These are phyloP conservation scores for Wickerhamiella galacta DNA, from an alignment of 805 yeast species.

Conservation along the genomic window DNA sequence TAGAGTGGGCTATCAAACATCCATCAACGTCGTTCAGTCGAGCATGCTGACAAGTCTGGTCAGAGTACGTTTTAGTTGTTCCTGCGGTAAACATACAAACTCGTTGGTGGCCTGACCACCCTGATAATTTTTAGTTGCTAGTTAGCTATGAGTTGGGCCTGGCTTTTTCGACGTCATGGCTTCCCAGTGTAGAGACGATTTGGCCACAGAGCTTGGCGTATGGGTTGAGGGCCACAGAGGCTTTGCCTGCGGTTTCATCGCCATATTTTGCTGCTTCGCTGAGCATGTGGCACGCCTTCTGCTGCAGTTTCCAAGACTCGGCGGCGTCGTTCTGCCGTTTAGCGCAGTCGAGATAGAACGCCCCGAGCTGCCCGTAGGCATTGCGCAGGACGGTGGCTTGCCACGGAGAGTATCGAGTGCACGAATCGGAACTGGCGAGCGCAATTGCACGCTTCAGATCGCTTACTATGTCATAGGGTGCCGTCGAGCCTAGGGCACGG, in stretches of 20 bases:
- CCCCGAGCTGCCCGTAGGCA: constrained; percentile 20
- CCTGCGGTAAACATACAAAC: too few species aligned
- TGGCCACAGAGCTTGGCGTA: constrained; percentile 23
- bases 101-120: too few species aligned
- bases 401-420: constrained; percentile 19
- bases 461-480: too few species aligned
- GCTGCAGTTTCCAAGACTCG: constrained; percentile 17
- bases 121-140: too few species aligned
- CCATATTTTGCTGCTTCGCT: constrained; percentile 19
- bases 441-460: constrained; percentile 16
- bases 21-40: too few species aligned
- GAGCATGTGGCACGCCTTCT: constrained; percentile 18
- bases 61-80: too few species aligned
- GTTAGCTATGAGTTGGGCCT: too few species aligned
- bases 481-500: constrained; percentile 1
- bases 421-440: constrained; percentile 17
- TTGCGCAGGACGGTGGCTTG: constrained; percentile 19
- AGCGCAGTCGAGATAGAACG: constrained; percentile 12
- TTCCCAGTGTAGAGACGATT: too few species aligned
- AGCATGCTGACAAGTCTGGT: too few species aligned
- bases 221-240: constrained; percentile 19
- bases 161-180: too few species aligned
- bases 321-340: constrained; percentile 6
- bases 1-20: too few species aligned
- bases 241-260: constrained; percentile 16